A percentile compares a stretch with the other conserved stretches of the same genome.
These are phyloP conservation scores for Trichomonas gallinae DNA, from an alignment of 208 protist species.

Conservation along the genomic window DNA sequence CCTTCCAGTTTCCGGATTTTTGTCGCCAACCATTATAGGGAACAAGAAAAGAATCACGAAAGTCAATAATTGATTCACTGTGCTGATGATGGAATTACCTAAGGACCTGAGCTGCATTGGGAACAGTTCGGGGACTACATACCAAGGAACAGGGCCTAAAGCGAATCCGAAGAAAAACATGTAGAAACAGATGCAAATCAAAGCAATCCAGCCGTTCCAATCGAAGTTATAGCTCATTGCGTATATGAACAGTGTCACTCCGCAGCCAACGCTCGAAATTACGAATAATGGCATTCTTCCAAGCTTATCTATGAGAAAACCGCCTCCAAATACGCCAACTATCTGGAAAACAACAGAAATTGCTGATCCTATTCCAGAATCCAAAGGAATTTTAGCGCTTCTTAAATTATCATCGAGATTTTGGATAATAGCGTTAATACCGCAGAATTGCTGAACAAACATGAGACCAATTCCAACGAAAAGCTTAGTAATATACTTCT, in stretches of 20 bases:
- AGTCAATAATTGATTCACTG: neutral
- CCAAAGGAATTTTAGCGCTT: neutral
- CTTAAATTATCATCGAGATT: neutral
- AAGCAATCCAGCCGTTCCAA: neutral
- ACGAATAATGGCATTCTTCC: neutral
- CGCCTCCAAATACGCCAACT: neutral
- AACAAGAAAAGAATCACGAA: neutral
- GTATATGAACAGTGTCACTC: neutral
- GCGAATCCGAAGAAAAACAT: neutral
- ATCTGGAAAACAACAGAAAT: neutral
- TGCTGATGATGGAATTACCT: neutral
- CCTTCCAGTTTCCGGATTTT: neutral
- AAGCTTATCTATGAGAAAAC: neutral
- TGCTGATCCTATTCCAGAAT: neutral
- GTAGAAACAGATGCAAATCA: neutral
- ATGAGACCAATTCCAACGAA: neutral
- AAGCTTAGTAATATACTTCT: neutral
- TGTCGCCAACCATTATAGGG: neutral
- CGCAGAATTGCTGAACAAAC: neutral
- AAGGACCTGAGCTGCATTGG: neutral
- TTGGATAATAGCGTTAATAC: neutral
- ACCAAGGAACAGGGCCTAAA: neutral
- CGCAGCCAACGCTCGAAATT: neutral
- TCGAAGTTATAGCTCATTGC: neutral
- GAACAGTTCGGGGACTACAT: neutral